phyloP scores from a whole-genome alignment of 192 early-diverging fungal genomes.

The Anaeromyces robustus region DNA sequence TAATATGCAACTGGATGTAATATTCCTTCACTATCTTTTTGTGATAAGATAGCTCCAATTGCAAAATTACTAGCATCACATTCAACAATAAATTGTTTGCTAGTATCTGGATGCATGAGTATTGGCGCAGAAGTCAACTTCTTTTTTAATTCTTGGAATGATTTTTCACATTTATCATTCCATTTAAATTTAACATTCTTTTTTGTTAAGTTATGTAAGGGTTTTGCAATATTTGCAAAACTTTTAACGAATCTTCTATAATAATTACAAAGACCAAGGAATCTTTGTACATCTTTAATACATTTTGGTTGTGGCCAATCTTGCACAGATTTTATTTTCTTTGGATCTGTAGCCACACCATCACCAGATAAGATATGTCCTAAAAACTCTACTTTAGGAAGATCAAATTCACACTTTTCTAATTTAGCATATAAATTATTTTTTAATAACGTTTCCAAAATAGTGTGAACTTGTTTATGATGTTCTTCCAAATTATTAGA shows the following conservation, averaged over 20 bases:
- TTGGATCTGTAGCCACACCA: slow-evolving; percentile 12
- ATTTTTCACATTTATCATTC: neutral
- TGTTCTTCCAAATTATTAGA: slow-evolving; percentile 6
- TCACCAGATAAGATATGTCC: slow-evolving; percentile 15
- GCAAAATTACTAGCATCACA: slow-evolving; percentile 21
- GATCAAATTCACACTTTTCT: slow-evolving; percentile 16
- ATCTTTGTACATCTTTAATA: slow-evolving; percentile 6
- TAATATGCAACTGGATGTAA: slow-evolving; percentile 9
- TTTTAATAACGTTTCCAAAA: slow-evolving; percentile 12
- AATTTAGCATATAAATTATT: slow-evolving; percentile 15
- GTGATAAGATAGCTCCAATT: slow-evolving; percentile 17
- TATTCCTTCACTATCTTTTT: neutral
- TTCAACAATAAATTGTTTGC: slow-evolving; percentile 9
- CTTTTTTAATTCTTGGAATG: slow-evolving; percentile 15
- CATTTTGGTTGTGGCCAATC: slow-evolving; percentile 10
- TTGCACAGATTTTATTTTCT: slow-evolving; percentile 11
- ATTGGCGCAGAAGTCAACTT: slow-evolving; percentile 11
- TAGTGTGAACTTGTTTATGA: slow-evolving; percentile 1
- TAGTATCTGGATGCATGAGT: slow-evolving; percentile 9
- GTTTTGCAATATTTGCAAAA: slow-evolving; percentile 5
- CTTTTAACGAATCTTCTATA: slow-evolving; percentile 13
- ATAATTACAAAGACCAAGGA: slow-evolving; percentile 13
- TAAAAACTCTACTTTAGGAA: slow-evolving; percentile 8
- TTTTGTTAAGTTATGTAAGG: slow-evolving; percentile 8
- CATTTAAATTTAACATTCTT: slow-evolving; percentile 2